phyloP scores from a whole-genome alignment of 2,329 filamentous ascomycete species.

The Botrytis fabae region DNA sequence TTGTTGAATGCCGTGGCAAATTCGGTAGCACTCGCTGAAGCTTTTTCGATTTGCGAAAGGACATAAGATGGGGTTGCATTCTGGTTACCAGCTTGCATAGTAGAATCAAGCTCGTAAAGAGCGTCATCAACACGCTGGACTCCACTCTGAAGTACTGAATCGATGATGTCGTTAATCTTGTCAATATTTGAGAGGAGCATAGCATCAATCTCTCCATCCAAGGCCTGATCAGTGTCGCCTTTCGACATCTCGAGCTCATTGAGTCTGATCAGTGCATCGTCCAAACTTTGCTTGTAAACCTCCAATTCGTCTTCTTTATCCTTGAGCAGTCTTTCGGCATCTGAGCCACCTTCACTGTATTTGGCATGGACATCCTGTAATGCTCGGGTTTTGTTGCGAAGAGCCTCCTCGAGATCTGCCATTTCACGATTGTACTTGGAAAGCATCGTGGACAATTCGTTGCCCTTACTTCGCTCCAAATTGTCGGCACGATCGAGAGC shows the following conservation, averaged over 20 bases:
- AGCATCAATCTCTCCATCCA: conserved; percentile 89
- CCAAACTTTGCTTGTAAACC: conserved; percentile 97
- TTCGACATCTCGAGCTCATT: conserved; percentile 80
- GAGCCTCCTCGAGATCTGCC: conserved; percentile 90
- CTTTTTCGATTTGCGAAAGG: conserved; percentile 95
- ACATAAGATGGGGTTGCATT: conserved; percentile 95
- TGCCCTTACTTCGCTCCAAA: conserved; percentile 88
- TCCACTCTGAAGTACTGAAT: conserved; percentile 90
- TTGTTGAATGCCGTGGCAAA: conserved; percentile 99
- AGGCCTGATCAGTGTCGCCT: conserved; percentile 72
- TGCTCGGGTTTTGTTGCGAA: conserved; percentile 82
- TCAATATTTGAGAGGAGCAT: conserved; percentile 82
- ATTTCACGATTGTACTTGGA: conserved; percentile 97
- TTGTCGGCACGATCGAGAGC: conserved; percentile 91
- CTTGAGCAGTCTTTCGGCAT: conserved; percentile 79
- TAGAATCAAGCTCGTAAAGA: conserved; percentile 93
- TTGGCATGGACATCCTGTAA: conserved; percentile 81
- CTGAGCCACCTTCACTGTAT: conserved; percentile 76
- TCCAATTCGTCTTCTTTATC: conserved; percentile 98
- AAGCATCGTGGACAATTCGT: conserved; percentile 90
- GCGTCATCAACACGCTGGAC: conserved; percentile 95
- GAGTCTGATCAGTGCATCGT: conserved; percentile 89
- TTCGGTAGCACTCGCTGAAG: conserved; percentile 89
- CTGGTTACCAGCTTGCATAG: conserved; percentile 98
- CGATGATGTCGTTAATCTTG: conserved; percentile 97